Evolutionary conservation across 345 rosid species (phyloP).

Genomic region (Hypericum androsaemum): DNA sequence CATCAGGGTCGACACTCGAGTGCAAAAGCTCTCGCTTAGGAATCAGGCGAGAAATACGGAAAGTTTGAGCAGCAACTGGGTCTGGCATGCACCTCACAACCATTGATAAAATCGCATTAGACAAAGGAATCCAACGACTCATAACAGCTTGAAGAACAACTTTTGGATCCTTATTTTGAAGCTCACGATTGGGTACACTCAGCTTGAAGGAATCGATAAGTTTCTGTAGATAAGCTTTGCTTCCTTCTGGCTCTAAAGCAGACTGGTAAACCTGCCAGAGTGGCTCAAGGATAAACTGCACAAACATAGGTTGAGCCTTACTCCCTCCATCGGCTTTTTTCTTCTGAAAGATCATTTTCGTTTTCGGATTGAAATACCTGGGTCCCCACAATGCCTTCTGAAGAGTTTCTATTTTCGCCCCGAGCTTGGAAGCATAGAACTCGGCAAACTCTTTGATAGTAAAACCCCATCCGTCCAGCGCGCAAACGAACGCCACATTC

Average conservation of each 20-base stretch:
- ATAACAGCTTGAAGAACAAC: constrained; percentile 65
- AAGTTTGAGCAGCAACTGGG: constrained; percentile 67
- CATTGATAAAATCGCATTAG: constrained; percentile 81
- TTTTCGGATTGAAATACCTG: constrained; percentile 53
- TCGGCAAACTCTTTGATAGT: constrained; percentile 61
- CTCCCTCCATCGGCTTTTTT: constrained; percentile 45
- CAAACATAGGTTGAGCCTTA: constrained; percentile 86
- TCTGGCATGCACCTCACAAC: constrained; percentile 75
- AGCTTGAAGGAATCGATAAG: constrained; percentile 65
- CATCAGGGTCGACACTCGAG: constrained; percentile 29
- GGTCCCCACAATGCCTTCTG: constrained; percentile 91
- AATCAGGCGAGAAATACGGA: constrained; percentile 58
- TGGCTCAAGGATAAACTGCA: constrained; percentile 90
- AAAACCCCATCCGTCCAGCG: constrained; percentile 95
- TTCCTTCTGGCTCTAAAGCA: constrained; percentile 60
- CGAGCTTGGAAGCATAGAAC: constrained; percentile 72
- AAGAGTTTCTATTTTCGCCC: constrained; percentile 51
- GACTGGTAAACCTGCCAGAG: constrained; percentile 83
- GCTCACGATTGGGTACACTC: constrained; percentile 66
- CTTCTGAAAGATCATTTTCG: constrained; percentile 83
- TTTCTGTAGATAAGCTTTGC: constrained; percentile 47
- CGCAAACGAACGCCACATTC: constrained; percentile 81
- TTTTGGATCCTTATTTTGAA: constrained; percentile 82
- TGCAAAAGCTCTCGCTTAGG: constrained; percentile 53
- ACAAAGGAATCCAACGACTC: constrained; percentile 92